These are phyloP conservation scores for Lasiosphaeris hirsuta DNA, from an alignment of 495 filamentous ascomycete genomes.

Conservation along the genomic window DNA sequence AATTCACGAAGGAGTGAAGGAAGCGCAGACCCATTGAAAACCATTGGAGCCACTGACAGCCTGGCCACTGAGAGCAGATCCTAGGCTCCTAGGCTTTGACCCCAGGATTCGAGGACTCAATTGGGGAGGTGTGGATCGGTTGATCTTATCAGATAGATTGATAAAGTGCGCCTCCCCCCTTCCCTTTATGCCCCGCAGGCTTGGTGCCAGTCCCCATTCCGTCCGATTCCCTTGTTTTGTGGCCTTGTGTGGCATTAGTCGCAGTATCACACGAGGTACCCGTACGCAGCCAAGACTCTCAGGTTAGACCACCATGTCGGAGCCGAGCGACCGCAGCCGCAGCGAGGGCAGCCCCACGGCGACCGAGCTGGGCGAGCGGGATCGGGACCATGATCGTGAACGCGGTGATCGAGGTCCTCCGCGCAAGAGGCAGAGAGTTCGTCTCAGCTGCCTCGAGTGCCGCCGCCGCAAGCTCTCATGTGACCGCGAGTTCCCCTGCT, in stretches of 20 bases:
- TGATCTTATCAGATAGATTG: constrained; percentile 28
- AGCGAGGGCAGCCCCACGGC: constrained; percentile 11
- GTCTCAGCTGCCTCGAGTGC: constrained; percentile 50
- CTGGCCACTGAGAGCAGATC: not conserved
- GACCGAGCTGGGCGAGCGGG: constrained; percentile 7
- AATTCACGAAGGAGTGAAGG: not conserved
- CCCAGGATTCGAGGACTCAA: too few species aligned
- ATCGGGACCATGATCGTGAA: constrained; percentile 23
- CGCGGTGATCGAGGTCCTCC: constrained; percentile 32
- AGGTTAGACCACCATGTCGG: constrained; percentile 21
- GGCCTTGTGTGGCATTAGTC: not conserved
- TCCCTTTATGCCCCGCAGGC: not conserved
- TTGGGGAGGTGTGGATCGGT: not conserved
- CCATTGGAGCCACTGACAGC: too few species aligned
- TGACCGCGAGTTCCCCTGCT: constrained; percentile 50
- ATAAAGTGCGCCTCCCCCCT: constrained; percentile 16
- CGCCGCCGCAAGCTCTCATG: constrained; percentile 50
- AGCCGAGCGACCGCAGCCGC: constrained; percentile 26
- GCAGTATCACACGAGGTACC: not conserved
- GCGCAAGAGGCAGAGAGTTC: constrained; percentile 47
- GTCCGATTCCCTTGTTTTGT: not conserved
- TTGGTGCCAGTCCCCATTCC: not conserved
- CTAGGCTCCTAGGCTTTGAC: not conserved
- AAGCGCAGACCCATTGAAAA: too few species aligned
- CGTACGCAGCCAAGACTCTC: not conserved